These are phyloP conservation scores for Solanum sitiens DNA, from an alignment of 257 asterid species.

Conservation along the genomic window DNA sequence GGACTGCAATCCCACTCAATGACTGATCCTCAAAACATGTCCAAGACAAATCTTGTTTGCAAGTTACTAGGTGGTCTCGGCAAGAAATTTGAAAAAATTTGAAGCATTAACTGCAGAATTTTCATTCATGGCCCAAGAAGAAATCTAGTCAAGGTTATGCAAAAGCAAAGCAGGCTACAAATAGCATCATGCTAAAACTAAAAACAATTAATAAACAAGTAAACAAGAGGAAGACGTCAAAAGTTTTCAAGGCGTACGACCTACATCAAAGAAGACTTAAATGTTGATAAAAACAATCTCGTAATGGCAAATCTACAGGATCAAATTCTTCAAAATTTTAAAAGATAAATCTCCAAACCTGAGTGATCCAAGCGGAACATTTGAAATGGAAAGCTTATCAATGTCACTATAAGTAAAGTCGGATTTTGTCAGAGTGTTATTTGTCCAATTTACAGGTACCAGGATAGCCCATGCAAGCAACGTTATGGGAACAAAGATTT, in stretches of 20 bases:
- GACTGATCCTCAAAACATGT: not conserved
- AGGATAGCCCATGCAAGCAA: constrained; percentile 73
- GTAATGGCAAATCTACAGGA: not conserved
- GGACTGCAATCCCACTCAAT: not conserved
- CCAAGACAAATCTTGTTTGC: not conserved
- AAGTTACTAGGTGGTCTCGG: not conserved
- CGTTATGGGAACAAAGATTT: constrained; percentile 79
- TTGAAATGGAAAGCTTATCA: constrained; percentile 91
- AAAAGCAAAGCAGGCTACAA: not conserved
- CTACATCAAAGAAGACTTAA: not conserved
- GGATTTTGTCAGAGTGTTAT: constrained; percentile 49
- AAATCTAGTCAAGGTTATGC: not conserved
- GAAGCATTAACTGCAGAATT: not conserved
- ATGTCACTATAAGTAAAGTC: constrained; percentile 48
- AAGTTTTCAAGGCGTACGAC: not conserved
- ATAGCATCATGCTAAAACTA: not conserved
- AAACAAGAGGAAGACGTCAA: not conserved
- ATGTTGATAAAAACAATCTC: not conserved
- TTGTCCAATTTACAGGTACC: constrained; percentile 95
- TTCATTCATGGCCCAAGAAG: not conserved
- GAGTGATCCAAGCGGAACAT: constrained; percentile 61
- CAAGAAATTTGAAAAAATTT: not conserved
- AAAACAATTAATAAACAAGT: not conserved
- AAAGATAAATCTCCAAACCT: constrained; percentile 30
- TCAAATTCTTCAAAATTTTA: not conserved